Percentiles rank a stretch among this genome's conserved stretches.
Evolutionary conservation across 768 basidiomycete species (phyloP).

Genomic region (Lentinula sp.): DNA sequence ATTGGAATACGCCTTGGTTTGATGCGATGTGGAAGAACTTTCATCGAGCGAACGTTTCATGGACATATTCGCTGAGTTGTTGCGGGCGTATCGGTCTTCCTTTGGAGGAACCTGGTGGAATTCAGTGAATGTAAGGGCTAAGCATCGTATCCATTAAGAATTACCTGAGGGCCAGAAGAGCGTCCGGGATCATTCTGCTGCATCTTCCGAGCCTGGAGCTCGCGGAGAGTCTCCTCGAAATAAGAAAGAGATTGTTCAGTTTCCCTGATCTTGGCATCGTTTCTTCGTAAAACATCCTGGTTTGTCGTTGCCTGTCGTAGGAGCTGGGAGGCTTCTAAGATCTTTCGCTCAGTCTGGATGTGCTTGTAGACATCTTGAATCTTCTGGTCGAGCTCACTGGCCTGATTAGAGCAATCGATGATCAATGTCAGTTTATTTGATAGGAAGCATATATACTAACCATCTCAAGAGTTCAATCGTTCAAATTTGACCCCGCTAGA

Average conservation of each 20-base stretch:
- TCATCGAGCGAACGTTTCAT: background rate
- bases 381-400: constrained; percentile 82
- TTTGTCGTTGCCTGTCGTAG: constrained; percentile 81
- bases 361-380: constrained; percentile 86
- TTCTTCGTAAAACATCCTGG: constrained; percentile 76
- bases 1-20: constrained; percentile 66
- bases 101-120: constrained; percentile 44
- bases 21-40: constrained; percentile 33
- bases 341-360: constrained; percentile 90
- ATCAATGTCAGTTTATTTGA: background rate
- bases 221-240: constrained; percentile 80
- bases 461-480: constrained; percentile 6
- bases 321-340: constrained; percentile 77
- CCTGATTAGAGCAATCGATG: constrained; percentile 23
- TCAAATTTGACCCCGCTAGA: constrained; percentile 28
- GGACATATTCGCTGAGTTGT: constrained; percentile 14
- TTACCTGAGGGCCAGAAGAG: constrained; percentile 46
- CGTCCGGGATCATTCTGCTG: constrained; percentile 53
- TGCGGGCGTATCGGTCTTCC: constrained; percentile 33
- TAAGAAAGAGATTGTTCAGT: constrained; percentile 79
- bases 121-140: constrained; percentile 26
- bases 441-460: background rate
- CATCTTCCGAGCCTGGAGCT: constrained; percentile 74
- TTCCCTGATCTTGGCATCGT: constrained; percentile 83
- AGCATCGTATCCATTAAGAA: constrained; percentile 1